Base-by-base conservation (phyloP, 768 basidiomycete genomes). In the Termitomyces eurrhizus region DNA sequence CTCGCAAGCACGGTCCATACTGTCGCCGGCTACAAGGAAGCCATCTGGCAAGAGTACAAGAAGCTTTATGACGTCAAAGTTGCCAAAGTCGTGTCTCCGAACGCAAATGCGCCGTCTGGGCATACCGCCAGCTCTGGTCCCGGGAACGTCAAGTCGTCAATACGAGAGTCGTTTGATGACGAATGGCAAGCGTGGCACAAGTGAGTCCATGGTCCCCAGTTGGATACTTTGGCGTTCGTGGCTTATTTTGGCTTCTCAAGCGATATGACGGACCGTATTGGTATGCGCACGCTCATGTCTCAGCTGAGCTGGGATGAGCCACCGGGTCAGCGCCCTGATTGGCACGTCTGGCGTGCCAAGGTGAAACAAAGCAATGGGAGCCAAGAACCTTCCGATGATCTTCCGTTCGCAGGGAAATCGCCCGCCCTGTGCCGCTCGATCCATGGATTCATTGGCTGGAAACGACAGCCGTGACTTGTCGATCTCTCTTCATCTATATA, bases 231-330 rank as follows among this genome's bases (percentile, higher is more conserved):
- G 13, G 52, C 49, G 64, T 7, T 39, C 35, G n/a, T 3, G 60
- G 59, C 37, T 63, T 36, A 55, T 62, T 59, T 48, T 49, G 56
- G 46, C 61, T 24, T 60, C 1, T 37, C 36, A 36, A 92, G 90
- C 64, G 90, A 92, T 62, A 92, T 92, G 90, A 76, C 76, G 45
- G 87, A 89, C 65, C 86, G 89, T 13, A 85, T 88, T 48, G 78
- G 80, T 52, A 82, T 90, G 75, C 81, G 85, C 41, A 74, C 75
- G 52, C 73, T 89, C 33, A 71, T 72, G 50, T 71, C 76, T 4
- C 76, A 79, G 56, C 68, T 86, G 33, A 68, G 68, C 16, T 90
- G 89, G 89, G 54, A 67, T 2, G 81, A 82, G 59, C 80, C 82
- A 32, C 64, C 72, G 9, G 78, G 77, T 14, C 78, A 82, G 33